Conservation (phyloP, 75 land plant species). For the Cunninghamia lanceolata region DNA sequence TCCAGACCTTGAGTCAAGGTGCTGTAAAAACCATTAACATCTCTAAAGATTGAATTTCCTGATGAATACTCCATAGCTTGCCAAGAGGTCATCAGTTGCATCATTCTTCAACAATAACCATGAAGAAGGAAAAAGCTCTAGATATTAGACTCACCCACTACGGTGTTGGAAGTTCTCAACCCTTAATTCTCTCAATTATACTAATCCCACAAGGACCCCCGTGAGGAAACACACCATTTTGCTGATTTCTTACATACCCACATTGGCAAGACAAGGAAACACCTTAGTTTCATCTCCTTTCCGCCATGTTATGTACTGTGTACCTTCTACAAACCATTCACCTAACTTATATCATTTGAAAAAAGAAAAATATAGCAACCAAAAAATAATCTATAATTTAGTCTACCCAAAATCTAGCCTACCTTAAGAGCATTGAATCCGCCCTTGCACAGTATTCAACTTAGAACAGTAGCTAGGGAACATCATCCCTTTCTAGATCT, state of each 20-base stretch:
- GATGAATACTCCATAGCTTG: slow-evolving; percentile 5
- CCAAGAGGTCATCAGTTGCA: slow-evolving; percentile 6
- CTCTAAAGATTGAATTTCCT: slow-evolving; percentile 11
- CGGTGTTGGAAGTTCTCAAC: neutral
- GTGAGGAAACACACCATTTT: neutral
- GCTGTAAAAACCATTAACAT: slow-evolving; percentile 57
- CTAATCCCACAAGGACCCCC: neutral
- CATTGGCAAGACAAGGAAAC: neutral
- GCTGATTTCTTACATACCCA: neutral
- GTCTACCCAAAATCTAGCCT: neutral
- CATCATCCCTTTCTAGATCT: neutral
- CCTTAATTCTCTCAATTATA: slow-evolving; percentile 7
- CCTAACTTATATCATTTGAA: neutral
- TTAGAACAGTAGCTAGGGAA: slow-evolving; percentile 1
- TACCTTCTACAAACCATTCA: neutral
- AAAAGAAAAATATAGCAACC: neutral
- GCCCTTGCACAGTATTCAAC: neutral
- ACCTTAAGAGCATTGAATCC: neutral
- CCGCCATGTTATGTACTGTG: neutral
- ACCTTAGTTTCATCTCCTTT: neutral
- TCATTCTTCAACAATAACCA: slow-evolving; percentile 7
- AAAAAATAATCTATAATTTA: neutral
- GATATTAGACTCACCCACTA: neutral
- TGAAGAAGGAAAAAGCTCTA: neutral
- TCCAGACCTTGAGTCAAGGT: slow-evolving; percentile 44